Base-by-base conservation (phyloP, 2,329 filamentous ascomycete genomes). In the Penicillium sp. region DNA sequence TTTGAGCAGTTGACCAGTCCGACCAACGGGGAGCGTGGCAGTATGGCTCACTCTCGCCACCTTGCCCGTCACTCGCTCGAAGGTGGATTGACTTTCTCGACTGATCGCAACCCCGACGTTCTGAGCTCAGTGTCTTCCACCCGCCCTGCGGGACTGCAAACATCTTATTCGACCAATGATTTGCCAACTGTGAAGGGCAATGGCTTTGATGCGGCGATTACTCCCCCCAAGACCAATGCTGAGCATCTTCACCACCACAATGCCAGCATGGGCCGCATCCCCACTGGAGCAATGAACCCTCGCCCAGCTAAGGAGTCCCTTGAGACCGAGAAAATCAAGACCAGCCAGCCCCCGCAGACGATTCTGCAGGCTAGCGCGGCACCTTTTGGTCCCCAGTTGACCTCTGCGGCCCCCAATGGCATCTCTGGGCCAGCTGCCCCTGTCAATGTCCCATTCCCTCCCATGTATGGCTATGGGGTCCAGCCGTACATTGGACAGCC, bases 111-210 rank as follows among this genome's bases (percentile, higher is more conserved):
- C 14, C 64, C 69, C 33, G 73, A 75, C 24, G 60, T 60, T 3
- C 57, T 65, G 16, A 63, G 68, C 24, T 57, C 72, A 16, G 64
- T 66, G 44, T 50, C 66, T n/a, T 65, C 70, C 27, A 84, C 64
- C 65, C 76, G 78, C 22, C 78, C 78, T 18, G 68, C 67, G 4
- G 73, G 76, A 10, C 59, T 96, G 58, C 90, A 93, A 76, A 88
- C 90, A 46, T 97, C 94, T 0, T 97, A 91, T 79, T 97, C 95
- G 10, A 87, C 91, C 55, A 95, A 90, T 75, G 93, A 98, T 70
- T 83, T 97, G 19, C 90, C 92, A 4, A 96, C 92, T 7, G 81
- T 92, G 70, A 96, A 95, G 83, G 89, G 83, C 65, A 81, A 84
- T 55, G 83, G 84, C 55, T 75, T 81, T 51, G 78, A 83, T 50